A percentile compares a stretch with the other conserved stretches of the same genome.
Evolutionary conservation across 2,329 filamentous ascomycete species (phyloP).

Genomic region (Scytalidium sp.): DNA sequence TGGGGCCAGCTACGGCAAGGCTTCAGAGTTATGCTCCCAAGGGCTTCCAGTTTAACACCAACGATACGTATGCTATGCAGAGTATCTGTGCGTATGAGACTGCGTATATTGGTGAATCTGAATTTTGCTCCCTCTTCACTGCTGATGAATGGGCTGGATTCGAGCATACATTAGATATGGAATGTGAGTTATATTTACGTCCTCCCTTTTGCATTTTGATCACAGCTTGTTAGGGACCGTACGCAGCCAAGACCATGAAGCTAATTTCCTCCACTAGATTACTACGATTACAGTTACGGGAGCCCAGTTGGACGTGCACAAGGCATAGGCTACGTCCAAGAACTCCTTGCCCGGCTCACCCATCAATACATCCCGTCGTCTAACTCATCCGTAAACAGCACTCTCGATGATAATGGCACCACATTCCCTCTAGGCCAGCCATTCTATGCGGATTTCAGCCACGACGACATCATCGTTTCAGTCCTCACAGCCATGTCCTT

Average conservation of each 20-base stretch:
- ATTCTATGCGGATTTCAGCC: conserved; percentile 84
- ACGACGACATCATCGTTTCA: conserved; percentile 81
- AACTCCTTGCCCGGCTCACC: conserved; percentile 77
- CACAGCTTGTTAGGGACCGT: too few species aligned
- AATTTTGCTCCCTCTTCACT: conserved; percentile 53
- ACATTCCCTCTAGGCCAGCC: conserved; percentile 69
- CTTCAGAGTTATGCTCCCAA: conserved; percentile 43
- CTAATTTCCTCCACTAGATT: conserved; percentile 22
- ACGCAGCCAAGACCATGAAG: too few species aligned
- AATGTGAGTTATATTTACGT: conserved; percentile 40
- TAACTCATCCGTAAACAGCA: conserved; percentile 70
- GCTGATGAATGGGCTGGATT: conserved; percentile 52
- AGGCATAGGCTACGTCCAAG: conserved; percentile 82
- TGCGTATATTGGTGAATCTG: conserved; percentile 44
- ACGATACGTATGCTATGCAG: conserved; percentile 49
- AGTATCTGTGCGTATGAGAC: conserved; percentile 54
- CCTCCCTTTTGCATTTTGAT: too few species aligned
- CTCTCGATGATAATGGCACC: conserved; percentile 61
- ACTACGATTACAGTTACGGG: conserved; percentile 75
- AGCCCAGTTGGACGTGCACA: conserved; percentile 78
- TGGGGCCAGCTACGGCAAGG: conserved; percentile 39
- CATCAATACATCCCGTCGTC: conserved; percentile 62
- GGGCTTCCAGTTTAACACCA: conserved; percentile 44
- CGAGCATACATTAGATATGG: conserved; percentile 49
- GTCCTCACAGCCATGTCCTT: conserved; percentile 54